phyloP scores from a whole-genome alignment of 768 basidiomycete species.

The Xerocomus potaroensis region DNA sequence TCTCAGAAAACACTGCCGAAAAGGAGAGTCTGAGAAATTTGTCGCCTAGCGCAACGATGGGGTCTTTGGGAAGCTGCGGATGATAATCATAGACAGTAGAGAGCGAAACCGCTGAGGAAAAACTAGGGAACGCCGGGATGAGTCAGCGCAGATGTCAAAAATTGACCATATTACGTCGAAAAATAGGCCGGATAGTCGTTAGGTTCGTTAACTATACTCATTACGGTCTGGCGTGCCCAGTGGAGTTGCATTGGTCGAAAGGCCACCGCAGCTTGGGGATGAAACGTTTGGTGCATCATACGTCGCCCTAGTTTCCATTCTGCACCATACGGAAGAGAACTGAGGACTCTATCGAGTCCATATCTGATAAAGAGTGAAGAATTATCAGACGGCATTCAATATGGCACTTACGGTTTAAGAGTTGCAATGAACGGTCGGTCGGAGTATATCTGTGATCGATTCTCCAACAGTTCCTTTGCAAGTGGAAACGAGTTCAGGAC shows the following conservation, averaged over 20 bases:
- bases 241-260: constrained; percentile 2
- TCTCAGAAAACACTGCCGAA: background rate
- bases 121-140: too few species aligned
- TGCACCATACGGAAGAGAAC: background rate
- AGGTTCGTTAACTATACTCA: background rate
- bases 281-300: constrained; percentile 1
- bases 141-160: too few species aligned
- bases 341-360: background rate
- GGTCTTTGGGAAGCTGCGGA: constrained; percentile 3
- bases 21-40: background rate
- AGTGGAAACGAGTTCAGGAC: background rate
- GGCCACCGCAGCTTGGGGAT: background rate
- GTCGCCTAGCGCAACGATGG: constrained; percentile 6
- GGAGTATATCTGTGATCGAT: constrained; percentile 1
- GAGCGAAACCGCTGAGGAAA: constrained; percentile 28
- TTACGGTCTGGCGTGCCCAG: background rate
- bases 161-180: too few species aligned
- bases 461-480: background rate
- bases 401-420: background rate
- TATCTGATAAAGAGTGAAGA: background rate
- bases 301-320: background rate
- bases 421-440: constrained; percentile 1
- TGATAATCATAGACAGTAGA: constrained; percentile 14
- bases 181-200: background rate
- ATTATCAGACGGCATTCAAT: background rate